phyloP scores from a whole-genome alignment of 805 yeast species.

The Pichia phayaonensis region DNA sequence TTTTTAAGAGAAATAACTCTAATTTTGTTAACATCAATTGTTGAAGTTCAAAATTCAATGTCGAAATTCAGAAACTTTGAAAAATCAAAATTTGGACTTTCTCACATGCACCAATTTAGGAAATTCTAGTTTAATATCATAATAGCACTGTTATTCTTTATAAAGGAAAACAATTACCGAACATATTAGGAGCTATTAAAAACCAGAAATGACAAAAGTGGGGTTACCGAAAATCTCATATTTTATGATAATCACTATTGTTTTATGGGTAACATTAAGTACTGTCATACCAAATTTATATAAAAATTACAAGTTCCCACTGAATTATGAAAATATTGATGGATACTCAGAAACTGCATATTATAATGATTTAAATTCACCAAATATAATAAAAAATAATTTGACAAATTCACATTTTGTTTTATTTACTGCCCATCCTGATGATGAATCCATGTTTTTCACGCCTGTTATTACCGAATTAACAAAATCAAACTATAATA shows the following conservation, averaged over 20 bases:
- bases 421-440: constrained; percentile 84
- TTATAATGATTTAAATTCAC: constrained; percentile 19
- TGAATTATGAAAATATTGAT: constrained; percentile 9
- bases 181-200: not conserved
- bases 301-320: not conserved
- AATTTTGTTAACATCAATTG: not conserved
- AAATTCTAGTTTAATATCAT: too few relatives aligned
- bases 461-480: constrained; percentile 64
- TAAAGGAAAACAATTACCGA: not conserved
- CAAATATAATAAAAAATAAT: constrained; percentile 11
- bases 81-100: not conserved
- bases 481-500: constrained; percentile 38
- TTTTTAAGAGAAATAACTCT: too few relatives aligned
- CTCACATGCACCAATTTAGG: not conserved
- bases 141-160: not conserved
- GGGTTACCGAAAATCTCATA: constrained; percentile 2
- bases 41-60: not conserved
- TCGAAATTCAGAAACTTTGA: not conserved
- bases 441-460: constrained; percentile 97
- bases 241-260: not conserved
- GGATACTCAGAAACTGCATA: constrained; percentile 15
- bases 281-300: constrained; percentile 8
- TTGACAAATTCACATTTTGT: constrained; percentile 21
- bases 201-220: not conserved
- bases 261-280: constrained; percentile 9